Evolutionary conservation across 805 yeast species (phyloP).

Genomic region (Cyberlindnera xishuangbannaensis): DNA sequence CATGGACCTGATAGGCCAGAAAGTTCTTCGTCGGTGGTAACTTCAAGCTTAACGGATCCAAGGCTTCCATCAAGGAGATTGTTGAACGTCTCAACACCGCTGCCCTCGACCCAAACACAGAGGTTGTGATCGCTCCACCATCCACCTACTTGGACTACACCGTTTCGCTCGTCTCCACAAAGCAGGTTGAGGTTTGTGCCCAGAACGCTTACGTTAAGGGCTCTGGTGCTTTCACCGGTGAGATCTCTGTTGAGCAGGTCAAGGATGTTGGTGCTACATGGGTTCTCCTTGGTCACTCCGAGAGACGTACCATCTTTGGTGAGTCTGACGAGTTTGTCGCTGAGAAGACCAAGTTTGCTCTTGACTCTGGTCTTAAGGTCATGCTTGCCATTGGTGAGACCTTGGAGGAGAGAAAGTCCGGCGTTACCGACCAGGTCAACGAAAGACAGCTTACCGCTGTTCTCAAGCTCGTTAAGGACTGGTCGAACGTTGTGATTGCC

Average conservation of each 20-base stretch:
- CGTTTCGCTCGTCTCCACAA: constrained; percentile 57
- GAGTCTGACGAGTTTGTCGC: constrained; percentile 91
- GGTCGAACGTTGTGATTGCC: constrained; percentile 91
- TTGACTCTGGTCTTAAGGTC: constrained; percentile 83
- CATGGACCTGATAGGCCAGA: constrained; percentile 59
- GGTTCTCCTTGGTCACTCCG: constrained; percentile 97
- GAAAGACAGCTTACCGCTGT: constrained; percentile 90
- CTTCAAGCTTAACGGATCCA: constrained; percentile 98
- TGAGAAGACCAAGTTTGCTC: constrained; percentile 88
- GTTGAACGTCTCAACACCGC: constrained; percentile 79
- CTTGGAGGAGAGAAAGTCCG: constrained; percentile 88
- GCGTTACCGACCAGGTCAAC: constrained; percentile 79
- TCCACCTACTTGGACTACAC: constrained; percentile 85
- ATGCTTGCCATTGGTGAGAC: constrained; percentile 98
- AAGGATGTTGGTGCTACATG: constrained; percentile 90
- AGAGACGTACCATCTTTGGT: constrained; percentile 90
- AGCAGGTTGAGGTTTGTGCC: constrained; percentile 77
- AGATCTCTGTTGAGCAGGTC: constrained; percentile 80
- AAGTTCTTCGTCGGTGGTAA: constrained; percentile 97
- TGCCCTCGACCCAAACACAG: constrained; percentile 67
- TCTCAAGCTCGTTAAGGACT: constrained; percentile 72
- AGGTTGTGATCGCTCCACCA: constrained; percentile 96
- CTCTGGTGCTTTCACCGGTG: constrained; percentile 98
- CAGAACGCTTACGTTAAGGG: constrained; percentile 87
- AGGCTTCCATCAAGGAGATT: constrained; percentile 75